These are phyloP conservation scores for Pleurotus cornucopiae DNA, from an alignment of 768 basidiomycete genomes.

Conservation along the genomic window DNA sequence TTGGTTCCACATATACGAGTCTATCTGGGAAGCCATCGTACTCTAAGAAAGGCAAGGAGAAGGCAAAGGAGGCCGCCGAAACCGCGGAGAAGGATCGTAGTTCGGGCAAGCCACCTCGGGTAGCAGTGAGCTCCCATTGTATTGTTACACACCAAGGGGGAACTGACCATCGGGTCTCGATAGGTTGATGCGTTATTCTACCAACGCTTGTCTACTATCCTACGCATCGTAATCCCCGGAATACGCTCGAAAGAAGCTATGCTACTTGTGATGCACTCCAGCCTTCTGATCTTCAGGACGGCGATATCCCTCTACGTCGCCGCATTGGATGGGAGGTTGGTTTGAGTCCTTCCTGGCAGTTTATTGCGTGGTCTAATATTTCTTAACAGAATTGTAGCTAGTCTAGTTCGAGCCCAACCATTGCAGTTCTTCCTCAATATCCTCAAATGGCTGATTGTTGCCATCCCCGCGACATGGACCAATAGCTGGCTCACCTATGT, in stretches of 20 bases:
- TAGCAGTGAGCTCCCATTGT: constrained; percentile 51
- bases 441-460: constrained; percentile 84
- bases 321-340: constrained; percentile 85
- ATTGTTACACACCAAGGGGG: background rate
- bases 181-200: constrained; percentile 94
- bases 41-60: constrained; percentile 30
- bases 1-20: constrained; percentile 58
- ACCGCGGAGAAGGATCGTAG: constrained; percentile 18
- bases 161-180: background rate
- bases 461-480: constrained; percentile 90
- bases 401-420: constrained; percentile 84
- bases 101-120: constrained; percentile 47
- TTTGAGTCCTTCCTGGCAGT: constrained; percentile 12
- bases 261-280: constrained; percentile 84
- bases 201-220: constrained; percentile 66
- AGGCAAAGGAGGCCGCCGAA: constrained; percentile 14
- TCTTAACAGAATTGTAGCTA: constrained; percentile 78
- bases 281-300: constrained; percentile 84
- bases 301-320: constrained; percentile 94
- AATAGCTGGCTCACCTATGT: constrained; percentile 92
- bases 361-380: background rate
- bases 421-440: constrained; percentile 81
- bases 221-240: constrained; percentile 86
- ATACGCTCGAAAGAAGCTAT: constrained; percentile 83
- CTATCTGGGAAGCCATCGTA: constrained; percentile 45